Base-by-base conservation (phyloP, 1,139 yeast genomes). In the Candida smagusa region DNA sequence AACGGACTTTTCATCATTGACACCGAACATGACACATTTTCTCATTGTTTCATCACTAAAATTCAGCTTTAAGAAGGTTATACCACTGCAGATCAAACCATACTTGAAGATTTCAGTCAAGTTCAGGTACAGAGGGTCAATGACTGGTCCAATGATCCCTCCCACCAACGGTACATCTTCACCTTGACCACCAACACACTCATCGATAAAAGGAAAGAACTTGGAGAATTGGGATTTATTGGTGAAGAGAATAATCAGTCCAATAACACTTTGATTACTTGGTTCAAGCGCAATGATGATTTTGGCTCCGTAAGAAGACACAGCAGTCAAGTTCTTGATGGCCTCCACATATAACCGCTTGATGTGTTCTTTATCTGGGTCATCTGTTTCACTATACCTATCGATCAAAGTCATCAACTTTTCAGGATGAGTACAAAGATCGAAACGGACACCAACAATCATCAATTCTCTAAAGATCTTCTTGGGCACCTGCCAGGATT, bases 21-120 rank as follows among this genome's bases (percentile, higher is more conserved):
- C 62, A 8, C 74, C 75, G 11, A 62, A 44, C 57, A 71, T 66
- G 21, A 68, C 46, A 46, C 74, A 68, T 37, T 58, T 58, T 33
- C 60, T 54, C 53, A 69, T 58, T 7, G 44, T 42, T 9, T 53
- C 51, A 26, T 62, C 68, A 33, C 50, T 56, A 39, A 56, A 53
- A 33, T 58, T 61, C 9, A 70, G 55, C 41, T 75, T 76, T 42
- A 77, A 63, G 46, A 69, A 74, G 4, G 81, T 72, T 27, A 79
- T 74, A 3, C 78, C 83, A 41, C 83, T 74, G 46, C 83, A 77
- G 6, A 79, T 72, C 39, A 79, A 64, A 2, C 84, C 85, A 44
- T 73, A 65, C 39, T 72, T 74, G 54, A 79, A 74, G 4, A 77
- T 77, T 37, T 75, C 79, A 4, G 77, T 70, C 48, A 78, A 65